Evolutionary conservation across 352 stramenopile species (phyloP).

Genomic region (Phytophthora aleatoria): DNA sequence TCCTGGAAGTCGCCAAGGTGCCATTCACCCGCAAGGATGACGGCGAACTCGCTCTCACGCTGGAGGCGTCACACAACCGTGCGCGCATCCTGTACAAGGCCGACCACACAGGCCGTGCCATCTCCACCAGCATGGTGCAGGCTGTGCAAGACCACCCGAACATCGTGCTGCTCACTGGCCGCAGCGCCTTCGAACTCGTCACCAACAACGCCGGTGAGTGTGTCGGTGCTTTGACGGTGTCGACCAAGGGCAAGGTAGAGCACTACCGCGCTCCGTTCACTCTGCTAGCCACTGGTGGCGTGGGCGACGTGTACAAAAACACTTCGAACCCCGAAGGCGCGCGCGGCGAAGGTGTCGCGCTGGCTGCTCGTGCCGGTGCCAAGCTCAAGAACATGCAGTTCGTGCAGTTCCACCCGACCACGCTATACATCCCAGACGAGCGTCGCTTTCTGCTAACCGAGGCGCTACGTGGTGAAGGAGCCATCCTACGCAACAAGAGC

Average conservation of each 20-base stretch:
- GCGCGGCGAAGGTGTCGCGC: conserved; percentile 69
- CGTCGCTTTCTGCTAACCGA: conserved; percentile 94
- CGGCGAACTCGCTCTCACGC: conserved; percentile 73
- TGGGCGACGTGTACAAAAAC: conserved; percentile 95
- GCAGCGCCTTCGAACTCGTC: conserved; percentile 80
- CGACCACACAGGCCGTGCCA: conserved; percentile 93
- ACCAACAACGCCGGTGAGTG: conserved; percentile 65
- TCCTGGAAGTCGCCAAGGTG: conserved; percentile 88
- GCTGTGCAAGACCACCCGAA: conserved; percentile 86
- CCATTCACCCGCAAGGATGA: conserved; percentile 87
- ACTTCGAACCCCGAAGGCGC: conserved; percentile 92
- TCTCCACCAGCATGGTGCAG: conserved; percentile 90
- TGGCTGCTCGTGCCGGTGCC: conserved; percentile 80
- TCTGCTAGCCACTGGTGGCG: conserved; percentile 92
- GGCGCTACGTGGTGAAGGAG: conserved; percentile 92
- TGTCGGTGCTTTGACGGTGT: conserved; percentile 77
- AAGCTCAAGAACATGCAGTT: conserved; percentile 94
- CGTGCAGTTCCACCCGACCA: conserved; percentile 97
- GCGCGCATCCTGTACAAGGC: conserved; percentile 94
- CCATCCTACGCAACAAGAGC: conserved; percentile 84
- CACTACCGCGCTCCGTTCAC: conserved; percentile 83
- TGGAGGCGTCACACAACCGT: conserved; percentile 93
- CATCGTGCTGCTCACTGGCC: conserved; percentile 76
- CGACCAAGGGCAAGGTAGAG: conserved; percentile 55
- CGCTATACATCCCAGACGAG: conserved; percentile 91